These are phyloP conservation scores for Exophiala oligosperma DNA, from an alignment of 2,329 filamentous ascomycete genomes.

Conservation along the genomic window DNA sequence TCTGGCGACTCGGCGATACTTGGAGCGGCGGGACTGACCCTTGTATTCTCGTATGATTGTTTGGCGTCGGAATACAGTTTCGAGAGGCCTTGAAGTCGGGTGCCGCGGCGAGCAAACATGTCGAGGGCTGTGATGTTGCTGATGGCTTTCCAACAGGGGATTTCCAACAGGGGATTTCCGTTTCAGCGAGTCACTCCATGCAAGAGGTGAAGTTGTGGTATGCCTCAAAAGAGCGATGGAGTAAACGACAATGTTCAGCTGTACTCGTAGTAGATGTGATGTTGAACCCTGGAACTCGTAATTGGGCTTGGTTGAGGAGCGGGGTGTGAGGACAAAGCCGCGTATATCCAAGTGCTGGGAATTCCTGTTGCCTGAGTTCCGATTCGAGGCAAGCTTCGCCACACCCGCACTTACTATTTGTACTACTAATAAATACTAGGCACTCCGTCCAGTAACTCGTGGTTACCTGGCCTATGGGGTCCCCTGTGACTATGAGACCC, in stretches of 20 bases:
- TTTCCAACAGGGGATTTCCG: neutral
- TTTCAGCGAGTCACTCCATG: neutral
- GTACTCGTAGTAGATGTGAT: neutral
- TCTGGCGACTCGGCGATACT: conserved; percentile 48
- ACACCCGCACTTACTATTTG: conserved; percentile 1
- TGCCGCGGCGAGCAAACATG: conserved; percentile 25
- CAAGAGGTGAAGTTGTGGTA: neutral
- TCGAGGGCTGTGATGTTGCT: neutral
- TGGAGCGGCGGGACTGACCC: conserved; percentile 46
- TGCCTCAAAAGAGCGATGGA: neutral
- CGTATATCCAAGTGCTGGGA: conserved; percentile 19
- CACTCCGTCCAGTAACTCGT: too few relatives aligned
- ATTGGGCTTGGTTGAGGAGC: conserved; percentile 5
- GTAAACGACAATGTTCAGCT: neutral
- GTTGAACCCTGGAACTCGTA: neutral
- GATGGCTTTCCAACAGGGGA: neutral
- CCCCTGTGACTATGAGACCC: neutral
- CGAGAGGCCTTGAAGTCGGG: conserved; percentile 42
- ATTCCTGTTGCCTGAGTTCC: conserved; percentile 23
- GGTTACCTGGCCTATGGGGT: too few relatives aligned
- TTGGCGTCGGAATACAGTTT: conserved; percentile 66
- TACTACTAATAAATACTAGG: too few relatives aligned
- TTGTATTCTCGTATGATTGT: conserved; percentile 58
- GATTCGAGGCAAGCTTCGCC: conserved; percentile 14
- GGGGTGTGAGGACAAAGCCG: conserved; percentile 12